phyloP scores from a whole-genome alignment of 768 basidiomycete species.

The Neoboletus brunneissimus region DNA sequence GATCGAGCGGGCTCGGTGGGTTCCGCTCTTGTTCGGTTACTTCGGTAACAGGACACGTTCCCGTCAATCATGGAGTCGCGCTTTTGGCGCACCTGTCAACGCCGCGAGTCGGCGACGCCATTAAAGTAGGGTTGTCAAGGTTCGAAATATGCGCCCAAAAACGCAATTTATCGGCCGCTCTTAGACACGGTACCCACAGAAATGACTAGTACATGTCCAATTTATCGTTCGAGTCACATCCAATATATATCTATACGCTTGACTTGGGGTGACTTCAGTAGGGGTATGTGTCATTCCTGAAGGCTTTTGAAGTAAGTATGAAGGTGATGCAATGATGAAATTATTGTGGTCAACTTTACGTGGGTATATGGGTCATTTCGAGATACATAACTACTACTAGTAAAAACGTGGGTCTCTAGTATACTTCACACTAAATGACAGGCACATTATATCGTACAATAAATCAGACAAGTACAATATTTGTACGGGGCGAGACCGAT shows the following conservation, averaged over 20 bases:
- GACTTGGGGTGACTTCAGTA: not conserved
- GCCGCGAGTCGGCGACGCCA: too few relatives aligned
- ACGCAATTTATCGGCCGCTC: not conserved
- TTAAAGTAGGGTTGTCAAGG: not conserved
- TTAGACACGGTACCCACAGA: not conserved
- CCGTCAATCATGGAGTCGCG: not conserved
- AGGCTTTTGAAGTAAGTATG: not conserved
- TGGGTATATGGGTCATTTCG: not conserved
- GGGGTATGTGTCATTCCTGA: not conserved
- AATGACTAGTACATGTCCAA: not conserved
- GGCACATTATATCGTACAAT: slow-evolving; percentile 8
- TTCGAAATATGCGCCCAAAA: not conserved
- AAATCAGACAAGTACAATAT: slow-evolving; percentile 1
- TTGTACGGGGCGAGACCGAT: not conserved
- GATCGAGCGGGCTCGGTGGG: not conserved
- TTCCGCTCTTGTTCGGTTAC: not conserved
- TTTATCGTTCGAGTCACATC: not conserved
- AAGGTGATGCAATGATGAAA: not conserved
- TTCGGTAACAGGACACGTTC: not conserved
- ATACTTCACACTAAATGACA: not conserved
- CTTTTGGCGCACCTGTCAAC: not conserved
- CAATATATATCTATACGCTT: not conserved
- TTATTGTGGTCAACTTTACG: not conserved
- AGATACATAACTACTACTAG: not conserved
- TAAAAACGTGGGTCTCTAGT: not conserved